Conservation (phyloP, 2,329 filamentous ascomycete genomes). For the Ophiocordyceps camponoti-leonardi region DNA sequence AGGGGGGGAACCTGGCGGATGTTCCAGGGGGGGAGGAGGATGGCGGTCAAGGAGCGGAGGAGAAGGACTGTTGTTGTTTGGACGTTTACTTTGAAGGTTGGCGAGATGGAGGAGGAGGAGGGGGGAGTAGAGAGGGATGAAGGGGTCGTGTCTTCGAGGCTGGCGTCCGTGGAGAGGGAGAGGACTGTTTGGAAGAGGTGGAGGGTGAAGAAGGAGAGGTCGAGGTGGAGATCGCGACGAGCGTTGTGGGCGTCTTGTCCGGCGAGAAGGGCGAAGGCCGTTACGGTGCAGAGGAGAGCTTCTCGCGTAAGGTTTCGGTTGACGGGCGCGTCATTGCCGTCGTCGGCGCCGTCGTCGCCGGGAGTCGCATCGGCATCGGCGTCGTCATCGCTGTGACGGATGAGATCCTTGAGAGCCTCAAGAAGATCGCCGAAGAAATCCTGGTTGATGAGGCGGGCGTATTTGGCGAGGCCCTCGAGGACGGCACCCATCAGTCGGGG, state of each 20-base stretch:
- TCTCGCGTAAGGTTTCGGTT: conserved; percentile 67
- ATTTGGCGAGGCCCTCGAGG: conserved; percentile 83
- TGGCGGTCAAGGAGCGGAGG: conserved; percentile 66
- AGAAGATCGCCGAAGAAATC: conserved; percentile 96
- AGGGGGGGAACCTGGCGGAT: conserved; percentile 62
- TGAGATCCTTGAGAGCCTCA: conserved; percentile 85
- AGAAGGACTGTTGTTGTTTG: conserved; percentile 89
- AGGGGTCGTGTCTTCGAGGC: conserved; percentile 60
- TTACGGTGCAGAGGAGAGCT: conserved; percentile 83
- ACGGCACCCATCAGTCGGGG: conserved; percentile 91
- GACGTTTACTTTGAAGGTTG: conserved; percentile 61
- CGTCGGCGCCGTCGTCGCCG: conserved; percentile 26
- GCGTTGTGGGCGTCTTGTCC: conserved; percentile 86
- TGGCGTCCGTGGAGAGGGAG: conserved; percentile 60
- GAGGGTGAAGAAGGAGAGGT: conserved; percentile 87
- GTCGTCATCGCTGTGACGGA: conserved; percentile 48
- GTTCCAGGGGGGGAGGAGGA: conserved; percentile 61
- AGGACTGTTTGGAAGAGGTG: conserved; percentile 82
- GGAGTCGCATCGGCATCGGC: conserved; percentile 19
- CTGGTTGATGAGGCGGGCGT: conserved; percentile 93
- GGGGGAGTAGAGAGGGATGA: conserved; percentile 12
- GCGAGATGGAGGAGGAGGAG: conserved; percentile 22
- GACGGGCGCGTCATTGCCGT: conserved; percentile 25
- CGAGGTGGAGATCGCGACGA: conserved; percentile 64
- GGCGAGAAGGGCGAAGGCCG: conserved; percentile 87